Conservation (phyloP, 192 early-diverging fungal genomes). For the Chytriomyces confervae region DNA sequence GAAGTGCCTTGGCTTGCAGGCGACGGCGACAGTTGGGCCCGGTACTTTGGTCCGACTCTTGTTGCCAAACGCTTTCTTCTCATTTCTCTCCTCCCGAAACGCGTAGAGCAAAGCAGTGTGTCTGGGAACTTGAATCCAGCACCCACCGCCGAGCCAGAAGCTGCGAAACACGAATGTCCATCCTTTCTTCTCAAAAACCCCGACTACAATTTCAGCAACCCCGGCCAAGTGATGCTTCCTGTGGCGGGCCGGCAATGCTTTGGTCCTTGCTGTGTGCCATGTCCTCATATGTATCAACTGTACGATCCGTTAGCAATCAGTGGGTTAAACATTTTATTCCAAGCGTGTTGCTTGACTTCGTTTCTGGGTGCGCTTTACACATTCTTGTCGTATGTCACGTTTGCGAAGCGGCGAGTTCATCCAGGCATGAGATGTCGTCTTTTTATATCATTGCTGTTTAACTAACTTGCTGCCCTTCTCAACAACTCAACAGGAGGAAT, state of each 20-base stretch:
- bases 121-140: neutral
- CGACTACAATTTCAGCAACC: neutral
- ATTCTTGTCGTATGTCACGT: neutral
- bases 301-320: neutral
- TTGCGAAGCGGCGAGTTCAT: neutral
- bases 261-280: neutral
- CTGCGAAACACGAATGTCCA: neutral
- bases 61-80: neutral
- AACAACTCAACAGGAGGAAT: neutral
- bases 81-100: neutral
- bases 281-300: neutral
- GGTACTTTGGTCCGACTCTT: no score
- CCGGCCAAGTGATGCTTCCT: neutral
- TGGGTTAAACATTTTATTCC: neutral
- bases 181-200: neutral
- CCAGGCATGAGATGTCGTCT: neutral
- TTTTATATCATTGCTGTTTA: no score
- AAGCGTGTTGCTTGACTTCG: neutral
- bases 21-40: no score
- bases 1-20: neutral
- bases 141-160: neutral
- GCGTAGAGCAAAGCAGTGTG: no score
- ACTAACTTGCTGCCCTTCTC: no score
- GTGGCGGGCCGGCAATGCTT: neutral
- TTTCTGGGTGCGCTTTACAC: neutral